Base-by-base conservation (phyloP, 2,329 filamentous ascomycete genomes). In the Penicillium sp. region DNA sequence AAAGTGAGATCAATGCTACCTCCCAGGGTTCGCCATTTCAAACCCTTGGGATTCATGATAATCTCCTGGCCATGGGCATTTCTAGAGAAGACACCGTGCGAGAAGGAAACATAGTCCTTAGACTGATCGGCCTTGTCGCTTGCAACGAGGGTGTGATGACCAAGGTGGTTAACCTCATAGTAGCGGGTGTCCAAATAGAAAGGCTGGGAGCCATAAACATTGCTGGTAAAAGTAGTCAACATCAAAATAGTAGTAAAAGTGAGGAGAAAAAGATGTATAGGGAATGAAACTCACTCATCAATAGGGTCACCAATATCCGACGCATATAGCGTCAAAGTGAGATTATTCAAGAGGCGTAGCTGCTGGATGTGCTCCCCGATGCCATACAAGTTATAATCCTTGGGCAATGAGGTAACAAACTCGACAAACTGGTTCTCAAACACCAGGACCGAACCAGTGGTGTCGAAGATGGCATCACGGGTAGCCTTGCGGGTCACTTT, bases 121-220 rank as follows among this genome's bases (percentile, higher is more conserved):
- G 78, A 77, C 7, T 74, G 73, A 61, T 84, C 78, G 0, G 82
- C 79, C 13, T 84, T 78, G 58, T 85, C 78, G 25, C 72, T 75
- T 47, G 81, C 81, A 15, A 83, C 77, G 25, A 87, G 83, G 2
- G 75, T 79, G 47, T 82, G 75, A 33, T 76, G 73, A 4, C 81
- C 81, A 4, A 78, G 76, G 1, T 75, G 70, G 48, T 82, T 76
- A 11, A 81, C 75, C 60, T 87, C 80, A 65, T 86, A 91, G 73
- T 92, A 93, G 56, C 89, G 82, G 1, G 89, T 92, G 61, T 93
- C 90, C 4, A 92, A 77, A 68, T 93, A 94, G 67, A 92, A 85
- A 0, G 90, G 87, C 64, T 94, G 90, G 40, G 79, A 82, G 7
- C 90, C 89, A 65, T 94, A 94, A 6, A 92, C 78, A 65, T 92